These are phyloP conservation scores for Plasmodium cynomolgi DNA, from an alignment of 169 alveolate genomes.

Conservation along the genomic window DNA sequence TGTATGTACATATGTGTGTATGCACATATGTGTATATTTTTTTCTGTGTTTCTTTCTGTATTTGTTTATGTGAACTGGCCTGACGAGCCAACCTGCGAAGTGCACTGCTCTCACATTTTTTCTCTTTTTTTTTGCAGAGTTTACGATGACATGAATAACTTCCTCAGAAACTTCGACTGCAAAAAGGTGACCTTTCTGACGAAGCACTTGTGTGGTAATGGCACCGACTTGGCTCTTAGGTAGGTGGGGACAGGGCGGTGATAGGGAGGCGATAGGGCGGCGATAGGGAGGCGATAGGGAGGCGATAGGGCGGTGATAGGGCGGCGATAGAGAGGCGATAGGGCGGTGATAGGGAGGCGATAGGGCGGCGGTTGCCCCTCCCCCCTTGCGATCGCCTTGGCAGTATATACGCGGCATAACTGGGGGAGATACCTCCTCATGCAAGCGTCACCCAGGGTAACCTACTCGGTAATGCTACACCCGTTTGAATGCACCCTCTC, in stretches of 20 bases:
- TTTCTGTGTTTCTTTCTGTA: too few species aligned
- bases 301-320: not conserved
- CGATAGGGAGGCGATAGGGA: not conserved
- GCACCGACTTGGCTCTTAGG: conserved; percentile 43
- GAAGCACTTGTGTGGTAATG: conserved; percentile 67
- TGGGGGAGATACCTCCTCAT: not conserved
- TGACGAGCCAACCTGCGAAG: not conserved
- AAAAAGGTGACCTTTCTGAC: conserved; percentile 31
- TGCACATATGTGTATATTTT: not conserved
- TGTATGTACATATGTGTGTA: not conserved
- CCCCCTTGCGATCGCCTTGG: not conserved
- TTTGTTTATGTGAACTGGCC: not conserved
- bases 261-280: too few species aligned
- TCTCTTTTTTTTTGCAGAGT: conserved; percentile 1
- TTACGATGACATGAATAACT: conserved; percentile 9
- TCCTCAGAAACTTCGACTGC: not conserved
- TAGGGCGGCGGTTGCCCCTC: not conserved
- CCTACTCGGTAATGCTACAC: not conserved
- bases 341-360: not conserved
- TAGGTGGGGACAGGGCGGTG: not conserved
- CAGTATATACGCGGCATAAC: not conserved
- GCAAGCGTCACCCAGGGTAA: not conserved
- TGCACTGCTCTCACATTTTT: not conserved
- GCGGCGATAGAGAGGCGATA: not conserved
- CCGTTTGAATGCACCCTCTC: not conserved